These are phyloP conservation scores for Malassezia nana DNA, from an alignment of 1,284 basidiomycete species.

Conservation along the genomic window DNA sequence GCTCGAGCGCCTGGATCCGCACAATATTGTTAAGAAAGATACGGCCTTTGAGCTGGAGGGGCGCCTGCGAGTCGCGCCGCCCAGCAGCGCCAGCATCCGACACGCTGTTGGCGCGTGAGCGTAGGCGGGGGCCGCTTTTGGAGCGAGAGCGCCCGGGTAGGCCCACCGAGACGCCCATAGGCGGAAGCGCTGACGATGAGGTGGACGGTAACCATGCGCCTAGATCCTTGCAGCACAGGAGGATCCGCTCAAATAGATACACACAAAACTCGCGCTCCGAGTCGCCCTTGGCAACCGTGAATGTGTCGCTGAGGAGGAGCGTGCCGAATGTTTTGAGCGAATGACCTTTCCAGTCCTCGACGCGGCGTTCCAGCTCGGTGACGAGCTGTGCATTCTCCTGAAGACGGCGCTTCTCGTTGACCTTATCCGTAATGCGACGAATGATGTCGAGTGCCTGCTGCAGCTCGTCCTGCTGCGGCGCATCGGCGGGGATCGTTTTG, in stretches of 20 bases:
- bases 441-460: conserved; percentile 72
- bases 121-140: conserved; percentile 36
- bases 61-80: conserved; percentile 29
- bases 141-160: conserved; percentile 19
- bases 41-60: conserved; percentile 82
- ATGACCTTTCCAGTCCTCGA: conserved; percentile 99
- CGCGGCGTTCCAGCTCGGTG: conserved; percentile 72
- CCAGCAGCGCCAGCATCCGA: conserved; percentile 52
- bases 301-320: conserved; percentile 84
- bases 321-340: conserved; percentile 85
- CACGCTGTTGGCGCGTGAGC: conserved; percentile 21
- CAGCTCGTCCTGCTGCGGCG: conserved; percentile 61
- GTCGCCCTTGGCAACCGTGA: conserved; percentile 89
- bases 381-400: conserved; percentile 74
- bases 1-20: conserved; percentile 55
- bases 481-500: conserved; percentile 55
- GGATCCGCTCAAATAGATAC: conserved; percentile 97
- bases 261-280: conserved; percentile 96
- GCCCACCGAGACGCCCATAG: conserved; percentile 27
- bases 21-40: conserved; percentile 97
- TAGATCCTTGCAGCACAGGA: conserved; percentile 90
- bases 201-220: conserved; percentile 47
- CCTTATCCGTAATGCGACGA: conserved; percentile 84
- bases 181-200: conserved; percentile 42
- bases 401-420: conserved; percentile 85